These are phyloP conservation scores for Epicoccum sorghinum DNA, from an alignment of 2,329 filamentous ascomycete species.

Conservation along the genomic window DNA sequence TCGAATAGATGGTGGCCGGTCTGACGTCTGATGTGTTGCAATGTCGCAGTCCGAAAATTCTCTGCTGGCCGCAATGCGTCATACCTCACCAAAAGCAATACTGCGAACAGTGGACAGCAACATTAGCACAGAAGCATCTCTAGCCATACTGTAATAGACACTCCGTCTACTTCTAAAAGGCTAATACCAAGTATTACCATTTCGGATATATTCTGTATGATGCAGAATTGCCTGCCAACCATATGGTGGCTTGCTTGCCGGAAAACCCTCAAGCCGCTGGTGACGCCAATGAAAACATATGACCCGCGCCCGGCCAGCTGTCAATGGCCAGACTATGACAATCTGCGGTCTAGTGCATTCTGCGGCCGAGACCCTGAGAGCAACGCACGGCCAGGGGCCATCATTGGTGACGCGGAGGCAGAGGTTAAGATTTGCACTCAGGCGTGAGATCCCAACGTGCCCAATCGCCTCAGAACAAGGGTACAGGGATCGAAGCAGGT, in stretches of 20 bases:
- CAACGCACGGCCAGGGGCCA: constrained; percentile 19
- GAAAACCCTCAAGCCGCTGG: not conserved
- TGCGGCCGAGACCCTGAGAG: constrained; percentile 23
- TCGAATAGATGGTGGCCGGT: constrained; percentile 2
- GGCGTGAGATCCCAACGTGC: constrained; percentile 2
- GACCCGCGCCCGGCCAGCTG: constrained; percentile 1
- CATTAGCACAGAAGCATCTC: not conserved
- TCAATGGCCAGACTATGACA: constrained; percentile 13
- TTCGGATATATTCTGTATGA: not conserved
- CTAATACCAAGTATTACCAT: not conserved
- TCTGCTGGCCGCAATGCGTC: not conserved
- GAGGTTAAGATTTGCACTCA: constrained; percentile 14
- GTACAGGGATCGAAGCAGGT: constrained; percentile 9
- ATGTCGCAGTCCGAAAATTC: not conserved
- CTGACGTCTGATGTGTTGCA: constrained; percentile 10
- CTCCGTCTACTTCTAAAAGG: too few relatives aligned
- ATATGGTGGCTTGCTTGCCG: constrained; percentile 1
- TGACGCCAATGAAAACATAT: constrained; percentile 19
- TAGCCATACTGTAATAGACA: too few relatives aligned
- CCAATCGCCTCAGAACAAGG: constrained; percentile 16
- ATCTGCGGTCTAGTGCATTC: constrained; percentile 17
- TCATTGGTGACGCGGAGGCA: constrained; percentile 23
- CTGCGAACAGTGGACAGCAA: not conserved
- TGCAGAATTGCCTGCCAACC: not conserved
- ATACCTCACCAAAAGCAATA: not conserved